Conservation (phyloP, 2,329 filamentous ascomycete genomes). For the Scedosporium aurantiacum region DNA sequence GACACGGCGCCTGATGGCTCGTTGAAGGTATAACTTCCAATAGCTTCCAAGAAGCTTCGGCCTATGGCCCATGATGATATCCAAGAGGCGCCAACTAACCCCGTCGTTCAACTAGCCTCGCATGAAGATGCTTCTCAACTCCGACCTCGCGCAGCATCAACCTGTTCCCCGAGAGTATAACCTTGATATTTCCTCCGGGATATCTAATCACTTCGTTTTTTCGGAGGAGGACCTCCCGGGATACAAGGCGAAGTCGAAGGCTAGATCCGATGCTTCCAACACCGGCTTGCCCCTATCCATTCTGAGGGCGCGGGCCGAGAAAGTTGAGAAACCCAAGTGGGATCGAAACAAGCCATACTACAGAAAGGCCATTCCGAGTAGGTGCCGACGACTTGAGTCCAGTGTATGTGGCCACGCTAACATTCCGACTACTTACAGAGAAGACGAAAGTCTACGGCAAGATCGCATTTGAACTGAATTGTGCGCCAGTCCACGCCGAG, state of each 20-base stretch:
- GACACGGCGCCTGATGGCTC: conserved; percentile 39
- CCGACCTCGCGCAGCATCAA: conserved; percentile 55
- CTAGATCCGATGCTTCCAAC: conserved; percentile 42
- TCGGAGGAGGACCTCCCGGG: conserved; percentile 56
- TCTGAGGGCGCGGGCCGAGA: conserved; percentile 29
- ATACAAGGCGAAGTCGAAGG: conserved; percentile 49
- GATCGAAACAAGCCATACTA: conserved; percentile 47
- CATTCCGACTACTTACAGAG: conserved; percentile 36
- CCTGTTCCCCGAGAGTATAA: conserved; percentile 81
- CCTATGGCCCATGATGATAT: background rate
- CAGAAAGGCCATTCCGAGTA: conserved; percentile 55
- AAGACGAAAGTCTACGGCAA: conserved; percentile 66
- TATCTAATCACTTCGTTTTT: conserved; percentile 84
- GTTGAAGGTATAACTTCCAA: conserved; percentile 11
- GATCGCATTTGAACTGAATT: conserved; percentile 66
- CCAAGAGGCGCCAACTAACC: conserved; percentile 19
- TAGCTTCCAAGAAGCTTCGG: too few species aligned
- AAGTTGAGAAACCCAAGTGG: conserved; percentile 34
- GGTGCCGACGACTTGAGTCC: background rate
- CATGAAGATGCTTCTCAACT: conserved; percentile 57
- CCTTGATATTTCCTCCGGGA: conserved; percentile 53
- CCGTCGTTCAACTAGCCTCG: conserved; percentile 23
- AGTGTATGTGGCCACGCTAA: background rate
- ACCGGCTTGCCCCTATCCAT: conserved; percentile 49
- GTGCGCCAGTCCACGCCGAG: conserved; percentile 59